These are phyloP conservation scores for Lactarius deliciosus DNA, from an alignment of 768 basidiomycete genomes.

Conservation along the genomic window DNA sequence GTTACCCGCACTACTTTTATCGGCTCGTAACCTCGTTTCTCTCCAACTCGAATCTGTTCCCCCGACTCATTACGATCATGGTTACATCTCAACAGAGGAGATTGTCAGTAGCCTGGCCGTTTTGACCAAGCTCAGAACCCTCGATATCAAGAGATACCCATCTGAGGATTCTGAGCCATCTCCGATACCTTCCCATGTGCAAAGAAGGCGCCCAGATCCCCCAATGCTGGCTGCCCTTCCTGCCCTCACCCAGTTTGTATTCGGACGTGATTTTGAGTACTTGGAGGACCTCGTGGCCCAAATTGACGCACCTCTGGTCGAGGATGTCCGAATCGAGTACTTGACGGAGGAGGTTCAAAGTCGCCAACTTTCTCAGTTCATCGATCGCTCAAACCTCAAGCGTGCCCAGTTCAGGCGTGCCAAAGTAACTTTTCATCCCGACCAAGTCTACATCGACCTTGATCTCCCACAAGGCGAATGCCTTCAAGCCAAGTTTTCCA, in stretches of 20 bases:
- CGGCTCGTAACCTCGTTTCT: background rate
- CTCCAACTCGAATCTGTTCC: background rate
- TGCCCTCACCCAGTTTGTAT: background rate
- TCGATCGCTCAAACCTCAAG: background rate
- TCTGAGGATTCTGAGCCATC: background rate
- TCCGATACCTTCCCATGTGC: background rate
- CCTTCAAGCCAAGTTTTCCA: background rate
- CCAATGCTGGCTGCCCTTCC: background rate
- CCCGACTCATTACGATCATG: background rate
- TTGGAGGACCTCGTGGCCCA: background rate
- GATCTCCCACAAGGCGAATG: background rate
- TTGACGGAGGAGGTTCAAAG: background rate
- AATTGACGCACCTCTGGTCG: background rate
- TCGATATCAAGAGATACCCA: background rate
- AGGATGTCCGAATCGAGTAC: background rate
- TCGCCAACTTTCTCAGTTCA: background rate
- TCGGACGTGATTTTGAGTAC: background rate
- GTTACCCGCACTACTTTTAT: background rate
- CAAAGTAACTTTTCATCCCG: rapidly evolving
- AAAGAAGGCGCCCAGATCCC: background rate
- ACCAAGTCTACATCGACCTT: background rate
- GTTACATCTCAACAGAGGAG: background rate
- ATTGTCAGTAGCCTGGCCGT: background rate
- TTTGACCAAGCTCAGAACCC: background rate
- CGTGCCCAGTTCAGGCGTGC: background rate